Conservation (phyloP, 768 basidiomycete species). For the Tulasnella sp. region DNA sequence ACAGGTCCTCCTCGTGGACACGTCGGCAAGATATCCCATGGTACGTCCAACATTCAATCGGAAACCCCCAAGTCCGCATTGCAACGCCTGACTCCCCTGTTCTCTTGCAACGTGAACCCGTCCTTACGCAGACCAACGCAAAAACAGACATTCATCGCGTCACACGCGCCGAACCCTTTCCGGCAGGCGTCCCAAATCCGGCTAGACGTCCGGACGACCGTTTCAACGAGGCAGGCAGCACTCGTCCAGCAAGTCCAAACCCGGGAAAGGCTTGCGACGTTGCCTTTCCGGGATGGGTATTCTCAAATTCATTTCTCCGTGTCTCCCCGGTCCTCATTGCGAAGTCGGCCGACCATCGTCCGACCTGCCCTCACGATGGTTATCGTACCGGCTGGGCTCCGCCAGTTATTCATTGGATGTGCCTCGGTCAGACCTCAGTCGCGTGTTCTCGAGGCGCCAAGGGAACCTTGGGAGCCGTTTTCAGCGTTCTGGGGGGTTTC, state of each 20-base stretch:
- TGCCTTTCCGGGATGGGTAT: neutral
- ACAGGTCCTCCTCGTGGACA: neutral
- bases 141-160: neutral
- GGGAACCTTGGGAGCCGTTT: neutral
- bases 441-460: neutral
- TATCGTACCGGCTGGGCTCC: neutral
- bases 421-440: neutral
- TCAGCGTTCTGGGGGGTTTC: neutral
- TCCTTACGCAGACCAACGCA: neutral
- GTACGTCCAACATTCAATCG: neutral
- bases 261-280: neutral
- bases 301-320: neutral
- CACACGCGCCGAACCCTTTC: conserved; percentile 2
- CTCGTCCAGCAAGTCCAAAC: neutral
- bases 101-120: neutral
- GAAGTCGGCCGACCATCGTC: neutral
- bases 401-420: neutral
- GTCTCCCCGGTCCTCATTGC: neutral
- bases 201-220: neutral
- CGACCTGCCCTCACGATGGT: neutral
- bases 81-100: neutral
- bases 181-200: neutral
- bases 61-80: neutral
- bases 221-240: neutral
- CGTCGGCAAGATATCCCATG: neutral